Evolutionary conservation across 2,329 filamentous ascomycete species (phyloP).

Genomic region (Colletotrichum phormii): DNA sequence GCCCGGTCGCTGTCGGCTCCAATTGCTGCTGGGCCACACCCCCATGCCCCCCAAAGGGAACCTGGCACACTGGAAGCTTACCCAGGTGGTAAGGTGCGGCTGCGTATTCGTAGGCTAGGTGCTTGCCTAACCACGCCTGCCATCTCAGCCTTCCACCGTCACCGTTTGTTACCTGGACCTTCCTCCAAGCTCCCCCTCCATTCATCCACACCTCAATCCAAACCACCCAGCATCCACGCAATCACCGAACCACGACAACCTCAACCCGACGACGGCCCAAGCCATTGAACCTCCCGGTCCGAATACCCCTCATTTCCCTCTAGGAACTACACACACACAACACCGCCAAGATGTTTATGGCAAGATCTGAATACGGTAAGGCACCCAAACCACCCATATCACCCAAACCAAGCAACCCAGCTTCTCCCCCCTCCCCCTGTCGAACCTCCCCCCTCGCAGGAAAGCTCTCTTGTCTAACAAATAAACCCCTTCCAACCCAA

Average conservation of each 20-base stretch:
- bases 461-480: constrained; percentile 19
- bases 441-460: no score
- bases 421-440: constrained; percentile 27
- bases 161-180: constrained; percentile 35
- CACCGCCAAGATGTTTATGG: constrained; percentile 93
- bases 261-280: constrained; percentile 5
- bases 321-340: constrained; percentile 42
- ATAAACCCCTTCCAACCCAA: constrained; percentile 16
- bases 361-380: constrained; percentile 99
- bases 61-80: background rate
- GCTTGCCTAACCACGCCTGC: constrained; percentile 49
- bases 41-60: constrained; percentile 10
- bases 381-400: constrained; percentile 37
- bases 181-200: constrained; percentile 32
- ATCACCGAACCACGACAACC: constrained; percentile 16
- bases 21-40: background rate
- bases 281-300: constrained; percentile 7
- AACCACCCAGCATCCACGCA: constrained; percentile 12
- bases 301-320: background rate
- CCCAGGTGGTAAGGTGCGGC: constrained; percentile 28
- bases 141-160: constrained; percentile 30
- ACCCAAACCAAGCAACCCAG: constrained; percentile 24
- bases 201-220: constrained; percentile 9
- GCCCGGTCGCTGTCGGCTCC: background rate
- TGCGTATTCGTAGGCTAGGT: constrained; percentile 55